phyloP scores from a whole-genome alignment of 2,329 filamentous ascomycete species.

The Aspergillus persii region DNA sequence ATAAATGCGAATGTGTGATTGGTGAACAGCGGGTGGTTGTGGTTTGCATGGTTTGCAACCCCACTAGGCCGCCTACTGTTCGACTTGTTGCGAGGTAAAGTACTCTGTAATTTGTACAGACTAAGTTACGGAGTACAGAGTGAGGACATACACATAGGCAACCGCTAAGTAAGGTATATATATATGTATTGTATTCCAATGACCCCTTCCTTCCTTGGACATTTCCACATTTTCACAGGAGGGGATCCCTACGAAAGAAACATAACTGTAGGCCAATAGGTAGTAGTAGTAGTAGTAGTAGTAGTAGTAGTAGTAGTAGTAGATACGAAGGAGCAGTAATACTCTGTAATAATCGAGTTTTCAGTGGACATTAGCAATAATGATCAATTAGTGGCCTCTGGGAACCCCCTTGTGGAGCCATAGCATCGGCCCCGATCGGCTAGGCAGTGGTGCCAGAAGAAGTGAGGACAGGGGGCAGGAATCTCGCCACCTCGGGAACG shows the following conservation, averaged over 20 bases:
- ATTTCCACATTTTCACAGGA: too few species aligned
- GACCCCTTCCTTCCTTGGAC: too few species aligned
- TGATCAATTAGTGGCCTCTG: background rate
- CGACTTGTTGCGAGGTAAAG: too few species aligned
- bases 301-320: too few species aligned
- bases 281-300: too few species aligned
- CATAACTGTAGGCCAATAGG: too few species aligned
- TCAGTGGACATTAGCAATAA: conserved; percentile 1
- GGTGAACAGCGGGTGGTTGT: background rate
- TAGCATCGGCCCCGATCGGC: conserved; percentile 28
- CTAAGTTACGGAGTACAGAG: too few species aligned
- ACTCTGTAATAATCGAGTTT: background rate
- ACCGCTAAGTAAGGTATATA: too few species aligned
- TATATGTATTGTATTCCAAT: too few species aligned
- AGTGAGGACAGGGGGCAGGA: conserved; percentile 19
- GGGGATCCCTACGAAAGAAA: too few species aligned
- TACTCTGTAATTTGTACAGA: too few species aligned
- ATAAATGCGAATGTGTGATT: background rate
- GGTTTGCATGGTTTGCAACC: background rate
- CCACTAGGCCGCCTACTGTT: background rate
- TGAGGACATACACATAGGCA: too few species aligned
- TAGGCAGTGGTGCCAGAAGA: conserved; percentile 32
- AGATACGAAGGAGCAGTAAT: background rate
- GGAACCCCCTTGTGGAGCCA: background rate
- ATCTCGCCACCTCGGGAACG: conserved; percentile 38